Evolutionary conservation across 768 basidiomycete genomes (phyloP), one percentile per base, ranked within the genome.

Genomic region (Amanita rimosa): DNA sequence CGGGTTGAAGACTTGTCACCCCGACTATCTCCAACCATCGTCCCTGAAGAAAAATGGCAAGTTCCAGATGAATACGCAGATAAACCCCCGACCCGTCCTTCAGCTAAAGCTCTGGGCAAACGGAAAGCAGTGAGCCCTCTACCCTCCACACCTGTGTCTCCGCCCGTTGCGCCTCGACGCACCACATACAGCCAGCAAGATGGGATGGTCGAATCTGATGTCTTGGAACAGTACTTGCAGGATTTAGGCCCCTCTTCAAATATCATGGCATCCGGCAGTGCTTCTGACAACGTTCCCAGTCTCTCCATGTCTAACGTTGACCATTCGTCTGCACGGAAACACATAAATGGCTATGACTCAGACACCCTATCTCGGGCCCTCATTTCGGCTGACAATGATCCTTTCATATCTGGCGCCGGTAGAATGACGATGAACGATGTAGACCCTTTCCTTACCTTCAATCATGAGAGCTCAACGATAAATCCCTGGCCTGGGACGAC

Each of bases 51-150:
- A 8, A 43, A 39, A 5, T 35, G 33, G 3, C 36, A 22, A 17
- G 31, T 34, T 7, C 29, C 16, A 11, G 41, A 17, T 22, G 33
- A 35, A n/a, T 19, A 41, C 14, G n/a, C 31, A 17, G 29, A 31
- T 16, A 36, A 47, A n/a, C 37, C 36, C 6, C 38, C 38, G 11
- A 14, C 22, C n/a, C 29, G 13, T 4, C 64, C 60, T 21, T 66
- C 65, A 0, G 64, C 61, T 21, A 66, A 67, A 42, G 62, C 62
- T 7, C 51, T 63, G 6, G 64, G 65, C 6, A 66, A 67, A 45
- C 62, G 61, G 14, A 58, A 58, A 40, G 64, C 60, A 6, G 29
- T 46, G 17, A 56, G 51, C 29, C 50, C 55, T 35, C 24, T 5
- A 13, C 26, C 22, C 33, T 46, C 19, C 4, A 41, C 22, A 44